These are phyloP conservation scores for Pseudisothecium myosuroides DNA, from an alignment of 225 moss, liverwort and hornwort species.

Conservation along the genomic window DNA sequence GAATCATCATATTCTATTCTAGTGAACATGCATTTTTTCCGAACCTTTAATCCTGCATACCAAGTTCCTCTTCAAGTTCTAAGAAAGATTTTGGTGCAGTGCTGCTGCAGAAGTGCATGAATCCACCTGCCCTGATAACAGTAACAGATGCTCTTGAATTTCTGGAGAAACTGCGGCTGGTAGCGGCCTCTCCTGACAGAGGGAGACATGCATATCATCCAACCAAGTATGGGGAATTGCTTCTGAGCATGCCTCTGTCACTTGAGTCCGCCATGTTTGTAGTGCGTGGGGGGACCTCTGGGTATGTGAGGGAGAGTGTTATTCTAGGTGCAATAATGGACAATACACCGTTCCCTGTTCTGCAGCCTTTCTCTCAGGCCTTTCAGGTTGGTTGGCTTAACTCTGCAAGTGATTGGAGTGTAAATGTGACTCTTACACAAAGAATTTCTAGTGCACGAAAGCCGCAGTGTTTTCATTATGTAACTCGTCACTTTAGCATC, in stretches of 20 bases:
- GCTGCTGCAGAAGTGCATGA: constrained; percentile 55
- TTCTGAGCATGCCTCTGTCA: constrained; percentile 52
- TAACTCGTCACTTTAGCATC: neutral
- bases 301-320: constrained; percentile 37
- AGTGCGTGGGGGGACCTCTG: constrained; percentile 34
- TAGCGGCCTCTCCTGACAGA: constrained; percentile 16
- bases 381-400: constrained; percentile 14
- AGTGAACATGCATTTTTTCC: neutral
- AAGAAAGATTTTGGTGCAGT: constrained; percentile 20
- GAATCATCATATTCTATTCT: neutral
- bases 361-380: constrained; percentile 33
- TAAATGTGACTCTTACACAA: neutral
- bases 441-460: neutral
- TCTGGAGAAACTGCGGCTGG: constrained; percentile 25
- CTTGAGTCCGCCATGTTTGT: constrained; percentile 48
- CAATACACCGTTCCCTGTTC: constrained; percentile 35
- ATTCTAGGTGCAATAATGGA: constrained; percentile 44
- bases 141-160: constrained; percentile 41
- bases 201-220: constrained; percentile 26
- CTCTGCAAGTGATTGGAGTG: neutral
- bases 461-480: neutral
- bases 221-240: constrained; percentile 41
- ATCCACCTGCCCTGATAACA: constrained; percentile 27
- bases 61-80: neutral
- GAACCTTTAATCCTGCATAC: neutral